Percentiles rank a stretch among this genome's conserved stretches.
Evolutionary conservation across 2,329 filamentous ascomycete genomes (phyloP).

Genomic region (Colletotrichum caudatum): DNA sequence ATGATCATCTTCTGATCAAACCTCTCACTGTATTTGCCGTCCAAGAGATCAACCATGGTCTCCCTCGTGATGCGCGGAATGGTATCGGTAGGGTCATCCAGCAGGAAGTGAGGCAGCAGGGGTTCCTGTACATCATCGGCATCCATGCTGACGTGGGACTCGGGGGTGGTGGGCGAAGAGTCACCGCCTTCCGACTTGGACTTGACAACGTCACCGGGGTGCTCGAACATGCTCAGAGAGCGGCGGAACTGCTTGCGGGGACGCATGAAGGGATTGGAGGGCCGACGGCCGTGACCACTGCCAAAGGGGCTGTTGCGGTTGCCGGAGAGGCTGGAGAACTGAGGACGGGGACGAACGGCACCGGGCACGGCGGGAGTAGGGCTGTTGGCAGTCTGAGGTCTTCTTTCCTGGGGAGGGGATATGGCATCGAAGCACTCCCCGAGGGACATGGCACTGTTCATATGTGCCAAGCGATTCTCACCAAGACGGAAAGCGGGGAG

Average conservation of each 20-base stretch:
- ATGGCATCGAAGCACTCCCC: slow-evolving; percentile 82
- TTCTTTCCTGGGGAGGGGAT: slow-evolving; percentile 80
- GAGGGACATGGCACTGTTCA: slow-evolving; percentile 71
- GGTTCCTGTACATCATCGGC: slow-evolving; percentile 81
- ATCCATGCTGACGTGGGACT: slow-evolving; percentile 82
- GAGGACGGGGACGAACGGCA: slow-evolving; percentile 72
- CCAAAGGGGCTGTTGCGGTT: slow-evolving; percentile 82
- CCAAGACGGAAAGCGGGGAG: slow-evolving; percentile 80
- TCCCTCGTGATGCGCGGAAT: slow-evolving; percentile 87
- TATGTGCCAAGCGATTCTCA: slow-evolving; percentile 49
- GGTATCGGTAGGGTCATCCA: slow-evolving; percentile 83
- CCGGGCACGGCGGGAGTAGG: slow-evolving; percentile 66
- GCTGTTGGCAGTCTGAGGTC: slow-evolving; percentile 71
- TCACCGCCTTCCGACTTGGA: slow-evolving; percentile 70
- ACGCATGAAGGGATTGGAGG: slow-evolving; percentile 77
- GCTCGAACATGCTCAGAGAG: slow-evolving; percentile 98
- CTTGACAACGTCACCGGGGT: slow-evolving; percentile 88
- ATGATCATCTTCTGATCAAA: slow-evolving; percentile 89
- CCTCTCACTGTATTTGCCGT: slow-evolving; percentile 81
- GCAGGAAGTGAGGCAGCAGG: slow-evolving; percentile 84
- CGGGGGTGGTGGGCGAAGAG: slow-evolving; percentile 58
- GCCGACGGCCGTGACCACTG: slow-evolving; percentile 76
- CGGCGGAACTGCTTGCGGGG: slow-evolving; percentile 90
- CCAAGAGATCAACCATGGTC: slow-evolving; percentile 87
- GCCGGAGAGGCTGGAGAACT: slow-evolving; percentile 71